phyloP scores from a whole-genome alignment of 306 rosid genomes.

The Fagus crenata region DNA sequence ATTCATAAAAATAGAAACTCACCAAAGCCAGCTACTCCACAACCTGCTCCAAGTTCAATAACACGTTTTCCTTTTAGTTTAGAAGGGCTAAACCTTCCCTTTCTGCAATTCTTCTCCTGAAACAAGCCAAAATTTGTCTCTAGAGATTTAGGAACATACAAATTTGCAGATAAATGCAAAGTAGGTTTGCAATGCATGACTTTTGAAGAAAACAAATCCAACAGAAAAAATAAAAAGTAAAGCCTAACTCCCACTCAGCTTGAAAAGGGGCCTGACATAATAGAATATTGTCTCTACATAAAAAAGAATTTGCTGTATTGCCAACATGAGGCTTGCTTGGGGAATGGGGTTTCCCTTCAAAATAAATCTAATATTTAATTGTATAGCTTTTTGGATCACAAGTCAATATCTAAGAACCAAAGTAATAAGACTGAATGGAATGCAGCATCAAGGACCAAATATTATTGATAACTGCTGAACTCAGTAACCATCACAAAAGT shows the following conservation, averaged over 20 bases:
- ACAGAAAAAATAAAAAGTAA: neutral
- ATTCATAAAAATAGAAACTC: conserved; percentile 23
- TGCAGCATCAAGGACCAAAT: neutral
- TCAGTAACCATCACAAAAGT: conserved; percentile 5
- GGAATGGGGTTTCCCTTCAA: neutral
- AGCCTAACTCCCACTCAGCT: neutral
- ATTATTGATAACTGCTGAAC: neutral
- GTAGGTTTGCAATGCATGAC: neutral
- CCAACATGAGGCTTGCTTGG: neutral
- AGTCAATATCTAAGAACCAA: conserved; percentile 16
- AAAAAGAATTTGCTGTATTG: neutral
- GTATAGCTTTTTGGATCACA: neutral
- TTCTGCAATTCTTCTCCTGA: conserved; percentile 86
- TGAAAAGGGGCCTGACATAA: conserved; percentile 16
- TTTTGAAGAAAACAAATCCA: neutral
- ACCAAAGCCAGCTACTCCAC: conserved; percentile 98
- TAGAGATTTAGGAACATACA: conserved; percentile 10
- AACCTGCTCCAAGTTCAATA: conserved; percentile 94
- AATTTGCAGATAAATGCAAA: conserved; percentile 7
- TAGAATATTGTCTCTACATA: neutral
- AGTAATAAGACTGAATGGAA: neutral
- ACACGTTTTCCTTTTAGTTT: conserved; percentile 92
- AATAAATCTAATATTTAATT: neutral
- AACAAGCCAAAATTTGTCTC: conserved; percentile 12
- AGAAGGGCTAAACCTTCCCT: conserved; percentile 78